Percentiles rank a stretch among this genome's conserved stretches.
Evolutionary conservation across 2,329 filamentous ascomycete species (phyloP).

Genomic region (Fusarium ramigenum): DNA sequence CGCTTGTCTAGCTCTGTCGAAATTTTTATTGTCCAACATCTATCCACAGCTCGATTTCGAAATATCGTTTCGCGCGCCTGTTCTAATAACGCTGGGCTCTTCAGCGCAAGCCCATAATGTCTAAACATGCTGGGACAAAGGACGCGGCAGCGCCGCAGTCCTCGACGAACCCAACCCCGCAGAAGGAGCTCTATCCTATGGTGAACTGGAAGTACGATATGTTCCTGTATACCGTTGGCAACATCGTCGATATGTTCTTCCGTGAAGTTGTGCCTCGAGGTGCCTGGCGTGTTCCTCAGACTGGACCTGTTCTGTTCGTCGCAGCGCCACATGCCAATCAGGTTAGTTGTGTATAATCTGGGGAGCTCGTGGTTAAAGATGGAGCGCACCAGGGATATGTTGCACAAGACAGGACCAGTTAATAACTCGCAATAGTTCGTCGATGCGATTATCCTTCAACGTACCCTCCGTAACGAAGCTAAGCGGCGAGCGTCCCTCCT

Average conservation of each 20-base stretch:
- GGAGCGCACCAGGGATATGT: not conserved
- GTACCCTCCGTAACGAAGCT: conserved; percentile 86
- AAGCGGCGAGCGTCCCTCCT: conserved; percentile 90
- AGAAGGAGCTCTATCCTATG: conserved; percentile 73
- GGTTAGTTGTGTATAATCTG: conserved; percentile 57
- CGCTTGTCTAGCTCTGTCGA: conserved; percentile 19
- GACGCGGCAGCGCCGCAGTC: conserved; percentile 40
- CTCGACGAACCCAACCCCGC: conserved; percentile 36
- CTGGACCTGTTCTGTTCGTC: conserved; percentile 92
- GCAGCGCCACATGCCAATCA: conserved; percentile 97
- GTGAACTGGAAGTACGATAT: conserved; percentile 80
- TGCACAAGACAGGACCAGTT: not conserved
- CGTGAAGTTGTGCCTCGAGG: conserved; percentile 94
- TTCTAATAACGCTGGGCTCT: conserved; percentile 17
- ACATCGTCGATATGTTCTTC: conserved; percentile 96
- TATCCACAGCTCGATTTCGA: conserved; percentile 6
- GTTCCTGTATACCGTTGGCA: conserved; percentile 79
- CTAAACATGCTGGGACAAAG: conserved; percentile 37
- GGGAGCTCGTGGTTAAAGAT: not conserved
- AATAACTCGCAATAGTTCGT: conserved; percentile 74
- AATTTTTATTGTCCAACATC: conserved; percentile 16
- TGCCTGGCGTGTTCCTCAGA: conserved; percentile 91
- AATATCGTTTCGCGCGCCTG: not conserved
- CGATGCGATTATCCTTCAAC: conserved; percentile 92
- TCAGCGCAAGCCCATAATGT: conserved; percentile 28